phyloP scores from a whole-genome alignment of 225 moss, liverwort and hornwort species.

The Antitrichia curtipendula region DNA sequence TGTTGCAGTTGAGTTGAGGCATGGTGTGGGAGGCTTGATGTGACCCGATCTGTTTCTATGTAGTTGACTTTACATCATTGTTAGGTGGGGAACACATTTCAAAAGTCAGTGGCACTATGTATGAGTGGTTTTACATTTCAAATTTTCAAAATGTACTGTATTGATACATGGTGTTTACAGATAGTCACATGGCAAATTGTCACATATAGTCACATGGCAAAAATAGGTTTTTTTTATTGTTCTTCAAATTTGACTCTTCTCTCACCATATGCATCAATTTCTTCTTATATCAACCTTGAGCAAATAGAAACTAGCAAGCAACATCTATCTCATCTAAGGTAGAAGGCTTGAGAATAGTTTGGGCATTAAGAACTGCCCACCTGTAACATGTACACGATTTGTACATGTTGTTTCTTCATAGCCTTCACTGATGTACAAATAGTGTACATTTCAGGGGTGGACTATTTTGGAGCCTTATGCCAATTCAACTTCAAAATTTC shows the following conservation, averaged over 20 bases:
- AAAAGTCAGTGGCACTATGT: neutral
- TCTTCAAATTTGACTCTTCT: neutral
- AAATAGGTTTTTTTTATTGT: rapidly evolving
- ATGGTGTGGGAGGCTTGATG: neutral
- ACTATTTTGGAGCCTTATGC: too few species aligned
- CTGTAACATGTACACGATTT: too few species aligned
- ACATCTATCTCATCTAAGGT: neutral
- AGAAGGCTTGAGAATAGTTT: too few species aligned
- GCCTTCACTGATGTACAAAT: too few species aligned
- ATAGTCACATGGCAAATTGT: neutral
- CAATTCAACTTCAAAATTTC: too few species aligned
- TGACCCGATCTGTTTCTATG: neutral
- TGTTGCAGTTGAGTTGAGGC: neutral
- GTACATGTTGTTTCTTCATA: too few species aligned
- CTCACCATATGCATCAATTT: neutral
- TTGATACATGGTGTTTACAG: too few species aligned
- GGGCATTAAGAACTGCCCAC: too few species aligned
- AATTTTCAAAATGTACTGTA: neutral
- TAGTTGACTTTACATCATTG: neutral
- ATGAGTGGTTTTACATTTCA: neutral
- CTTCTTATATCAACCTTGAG: neutral
- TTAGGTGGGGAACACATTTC: neutral
- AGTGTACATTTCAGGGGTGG: too few species aligned
- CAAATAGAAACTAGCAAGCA: neutral
- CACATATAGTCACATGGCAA: neutral